A percentile compares a stretch with the other conserved stretches of the same genome.
These are phyloP conservation scores for Penicillium sp. DNA, from an alignment of 2,329 filamentous ascomycete species.

Conservation along the genomic window DNA sequence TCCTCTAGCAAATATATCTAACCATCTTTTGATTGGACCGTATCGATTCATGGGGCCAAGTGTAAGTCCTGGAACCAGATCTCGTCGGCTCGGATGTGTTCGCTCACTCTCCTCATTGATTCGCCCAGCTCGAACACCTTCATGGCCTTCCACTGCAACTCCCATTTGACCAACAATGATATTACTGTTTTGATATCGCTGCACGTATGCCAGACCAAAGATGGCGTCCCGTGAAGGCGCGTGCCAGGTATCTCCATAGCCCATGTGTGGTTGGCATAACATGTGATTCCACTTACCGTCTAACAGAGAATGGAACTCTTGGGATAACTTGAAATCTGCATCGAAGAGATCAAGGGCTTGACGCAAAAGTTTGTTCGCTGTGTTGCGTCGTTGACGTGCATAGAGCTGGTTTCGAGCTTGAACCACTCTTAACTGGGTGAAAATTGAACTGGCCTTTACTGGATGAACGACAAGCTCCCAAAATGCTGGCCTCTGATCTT, in stretches of 20 bases:
- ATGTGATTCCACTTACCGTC: constrained; percentile 69
- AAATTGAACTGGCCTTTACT: constrained; percentile 62
- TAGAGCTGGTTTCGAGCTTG: constrained; percentile 62
- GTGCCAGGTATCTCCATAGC: constrained; percentile 68
- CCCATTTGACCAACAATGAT: constrained; percentile 27
- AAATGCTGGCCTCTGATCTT: constrained; percentile 61
- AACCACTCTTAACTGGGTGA: constrained; percentile 61
- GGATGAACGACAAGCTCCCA: constrained; percentile 69
- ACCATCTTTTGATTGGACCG: constrained; percentile 62
- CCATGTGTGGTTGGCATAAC: constrained; percentile 62
- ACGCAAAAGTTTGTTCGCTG: constrained; percentile 61
- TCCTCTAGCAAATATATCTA: constrained; percentile 69
- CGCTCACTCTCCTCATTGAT: constrained; percentile 28
- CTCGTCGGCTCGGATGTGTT: constrained; percentile 24
- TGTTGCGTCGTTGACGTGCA: constrained; percentile 62
- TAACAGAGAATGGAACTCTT: constrained; percentile 63
- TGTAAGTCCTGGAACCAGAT: constrained; percentile 46
- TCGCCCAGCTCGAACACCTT: constrained; percentile 22
- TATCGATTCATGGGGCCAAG: constrained; percentile 66
- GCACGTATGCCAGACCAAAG: constrained; percentile 26
- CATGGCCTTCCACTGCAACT: constrained; percentile 25
- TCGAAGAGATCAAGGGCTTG: constrained; percentile 61
- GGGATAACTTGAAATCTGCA: constrained; percentile 63
- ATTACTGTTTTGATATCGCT: constrained; percentile 24
- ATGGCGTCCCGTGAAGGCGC: constrained; percentile 55